Evolutionary conservation across 116 monocot species (phyloP), one percentile per base, ranked within the genome.

Genomic region (Zostera marina): DNA sequence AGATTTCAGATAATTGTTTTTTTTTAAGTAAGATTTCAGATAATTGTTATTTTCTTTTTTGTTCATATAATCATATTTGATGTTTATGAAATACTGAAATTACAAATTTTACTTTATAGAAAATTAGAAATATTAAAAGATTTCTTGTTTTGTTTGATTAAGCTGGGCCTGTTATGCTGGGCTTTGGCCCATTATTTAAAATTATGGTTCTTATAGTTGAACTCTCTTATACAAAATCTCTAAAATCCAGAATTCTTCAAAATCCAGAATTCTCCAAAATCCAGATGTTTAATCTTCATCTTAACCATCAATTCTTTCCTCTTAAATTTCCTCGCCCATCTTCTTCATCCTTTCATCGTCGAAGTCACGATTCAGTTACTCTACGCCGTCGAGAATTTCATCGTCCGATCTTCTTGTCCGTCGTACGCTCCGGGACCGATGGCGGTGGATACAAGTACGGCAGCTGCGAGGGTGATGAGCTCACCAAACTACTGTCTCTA

Each of bases 401-500:
- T 16, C 19, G 17, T 16, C 48, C 16, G 19, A 32, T 32, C 65
- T 17, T 46, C 32, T 26, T 4, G 11, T 51, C 40, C 38, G 22
- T 8, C 40, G 12, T 22, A 19, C 15, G 16, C 60, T 7, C 17
- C 51, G 19, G 1, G 12, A 20, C 15, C 42, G 69, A 54, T 4
- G 54, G 58, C 7, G 69, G 23, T 1, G 53, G 52, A 19, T 46
- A 56, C 41, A n/a, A n/a, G n/a, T n/a, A n/a, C n/a, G n/a, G n/a
- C n/a, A n/a, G n/a, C n/a, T n/a, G n/a, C n/a, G 47, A 32, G 24
- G 56, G 56, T 1, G 56, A 63, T 3, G 87, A 87, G 47, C 75
- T 88, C 16, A 20, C 42, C 38, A 65, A 68, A 47, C 75, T 96
- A 8, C 72, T 89, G 42, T 69, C 61, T 8, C 77, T 96, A 21